Percentiles rank a stretch among this genome's conserved stretches.
These are phyloP conservation scores for Malania oleifera DNA, from an alignment of 164 flowering plant species.

Conservation along the genomic window DNA sequence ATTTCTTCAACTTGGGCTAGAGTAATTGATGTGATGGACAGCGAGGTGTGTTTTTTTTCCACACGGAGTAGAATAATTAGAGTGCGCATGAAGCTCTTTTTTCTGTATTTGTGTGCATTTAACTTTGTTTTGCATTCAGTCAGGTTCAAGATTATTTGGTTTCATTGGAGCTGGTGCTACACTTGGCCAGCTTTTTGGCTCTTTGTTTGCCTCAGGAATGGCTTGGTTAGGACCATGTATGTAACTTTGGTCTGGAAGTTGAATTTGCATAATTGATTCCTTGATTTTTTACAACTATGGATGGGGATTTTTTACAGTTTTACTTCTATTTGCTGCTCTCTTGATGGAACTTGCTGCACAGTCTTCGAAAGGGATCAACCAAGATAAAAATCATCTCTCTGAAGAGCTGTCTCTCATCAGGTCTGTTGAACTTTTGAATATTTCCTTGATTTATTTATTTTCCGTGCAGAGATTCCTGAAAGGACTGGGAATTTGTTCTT, in stretches of 20 bases:
- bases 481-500: not conserved
- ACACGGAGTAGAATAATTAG: not conserved
- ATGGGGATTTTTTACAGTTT: constrained; percentile 39
- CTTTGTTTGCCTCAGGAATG: constrained; percentile 85
- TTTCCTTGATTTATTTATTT: not conserved
- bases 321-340: constrained; percentile 80
- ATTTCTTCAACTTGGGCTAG: constrained; percentile 99
- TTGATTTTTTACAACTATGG: not conserved
- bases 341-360: constrained; percentile 95
- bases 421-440: constrained; percentile 24
- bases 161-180: constrained; percentile 99
- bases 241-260: constrained; percentile 14
- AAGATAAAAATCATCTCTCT: constrained; percentile 32
- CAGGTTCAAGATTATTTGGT: constrained; percentile 99
- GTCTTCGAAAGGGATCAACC: constrained; percentile 72
- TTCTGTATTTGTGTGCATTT: constrained; percentile 6
- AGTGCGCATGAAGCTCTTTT: not conserved
- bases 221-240: constrained; percentile 95
- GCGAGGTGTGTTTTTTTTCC: constrained; percentile 57
- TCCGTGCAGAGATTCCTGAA: not conserved
- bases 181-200: constrained; percentile 93
- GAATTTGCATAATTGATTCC: not conserved
- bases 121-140: constrained; percentile 53
- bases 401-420: constrained; percentile 61
- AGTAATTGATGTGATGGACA: constrained; percentile 94